Base-by-base conservation (phyloP, 2,329 filamentous ascomycete genomes). In the Pseudogymnoascus sp. region DNA sequence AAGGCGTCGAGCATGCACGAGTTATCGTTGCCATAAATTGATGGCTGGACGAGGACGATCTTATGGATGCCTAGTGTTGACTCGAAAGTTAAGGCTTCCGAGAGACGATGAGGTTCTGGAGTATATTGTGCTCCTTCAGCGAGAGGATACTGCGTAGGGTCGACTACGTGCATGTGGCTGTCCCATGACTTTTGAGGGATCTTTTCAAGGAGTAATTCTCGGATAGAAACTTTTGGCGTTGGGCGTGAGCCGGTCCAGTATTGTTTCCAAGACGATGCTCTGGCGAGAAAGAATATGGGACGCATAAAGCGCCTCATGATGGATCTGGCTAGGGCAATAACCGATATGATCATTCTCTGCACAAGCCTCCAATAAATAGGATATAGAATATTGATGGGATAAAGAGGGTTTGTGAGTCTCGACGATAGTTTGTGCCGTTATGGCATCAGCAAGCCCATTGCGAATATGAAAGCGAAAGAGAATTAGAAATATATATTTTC, bases 151-250 rank as follows among this genome's bases (percentile, higher is more conserved):
- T 70, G 70, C 19, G 73, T 68, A 0, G 81, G 82, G 61, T 85
- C 81, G 59, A 85, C 76, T 35, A 87, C 78, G 69, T 87, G 85
- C 81, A 87, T 86, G 70, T 87, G 84, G 60, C 79, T 81, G 69
- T 86, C 83, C 83, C 49, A 55, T 19, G 49, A 55, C 21, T 14
- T 33, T 7, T 55, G 29, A 19, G 49, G 49, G 29, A 55, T 55
- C 49, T 55, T 55, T 33, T 33, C 10, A 35, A 55, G 49, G 16
- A 55, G 49, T 35, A 55, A 35, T 14, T 55, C 16, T 33, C 16
- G n/a, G 16, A 55, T 55, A 14, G 49, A 19, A 14, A 19, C 29
- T 14, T 55, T 33, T 33, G 2, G 49, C 19, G 49, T 55, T 35
- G 49, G 29, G 29, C 5, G 29, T 14, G 49, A 55, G 29, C 49